Evolutionary conservation across 2,329 filamentous ascomycete genomes (phyloP).

Genomic region (Alternaria burnsii): DNA sequence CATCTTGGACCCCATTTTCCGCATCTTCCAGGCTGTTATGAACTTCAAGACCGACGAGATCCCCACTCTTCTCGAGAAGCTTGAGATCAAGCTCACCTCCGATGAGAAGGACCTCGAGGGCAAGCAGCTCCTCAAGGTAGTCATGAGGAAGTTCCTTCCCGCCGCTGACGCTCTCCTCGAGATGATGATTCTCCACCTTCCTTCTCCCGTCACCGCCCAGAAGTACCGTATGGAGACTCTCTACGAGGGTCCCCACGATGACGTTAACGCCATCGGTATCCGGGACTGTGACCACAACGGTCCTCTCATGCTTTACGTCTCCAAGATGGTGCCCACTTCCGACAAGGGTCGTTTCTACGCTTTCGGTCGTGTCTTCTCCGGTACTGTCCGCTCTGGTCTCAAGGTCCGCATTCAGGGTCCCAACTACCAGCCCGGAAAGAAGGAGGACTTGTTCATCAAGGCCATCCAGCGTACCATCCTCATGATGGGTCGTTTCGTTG

Average conservation of each 20-base stretch:
- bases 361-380: constrained; percentile 99
- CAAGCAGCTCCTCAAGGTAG: constrained; percentile 96
- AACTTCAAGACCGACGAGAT: constrained; percentile 99
- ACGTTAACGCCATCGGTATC: constrained; percentile 93
- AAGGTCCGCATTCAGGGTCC: constrained; percentile 99
- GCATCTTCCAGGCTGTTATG: constrained; percentile 95
- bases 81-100: constrained; percentile 85
- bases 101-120: constrained; percentile 95
- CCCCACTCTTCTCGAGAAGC: constrained; percentile 83
- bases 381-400: constrained; percentile 95
- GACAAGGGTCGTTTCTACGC: constrained; percentile 99
- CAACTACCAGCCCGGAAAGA: constrained; percentile 98
- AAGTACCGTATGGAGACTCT: constrained; percentile 98
- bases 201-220: constrained; percentile 94
- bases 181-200: constrained; percentile 99
- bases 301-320: constrained; percentile 99
- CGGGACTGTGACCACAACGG: constrained; percentile 98
- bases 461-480: constrained; percentile 99
- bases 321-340: constrained; percentile 99
- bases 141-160: constrained; percentile 99
- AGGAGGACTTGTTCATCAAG: constrained; percentile 99
- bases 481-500: constrained; percentile 99
- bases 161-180: constrained; percentile 97
- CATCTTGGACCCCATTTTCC: constrained; percentile 99
- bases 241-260: constrained; percentile 96